Evolutionary conservation across 1,284 basidiomycete species (phyloP).

Genomic region (Pisolithus thermaeus): DNA sequence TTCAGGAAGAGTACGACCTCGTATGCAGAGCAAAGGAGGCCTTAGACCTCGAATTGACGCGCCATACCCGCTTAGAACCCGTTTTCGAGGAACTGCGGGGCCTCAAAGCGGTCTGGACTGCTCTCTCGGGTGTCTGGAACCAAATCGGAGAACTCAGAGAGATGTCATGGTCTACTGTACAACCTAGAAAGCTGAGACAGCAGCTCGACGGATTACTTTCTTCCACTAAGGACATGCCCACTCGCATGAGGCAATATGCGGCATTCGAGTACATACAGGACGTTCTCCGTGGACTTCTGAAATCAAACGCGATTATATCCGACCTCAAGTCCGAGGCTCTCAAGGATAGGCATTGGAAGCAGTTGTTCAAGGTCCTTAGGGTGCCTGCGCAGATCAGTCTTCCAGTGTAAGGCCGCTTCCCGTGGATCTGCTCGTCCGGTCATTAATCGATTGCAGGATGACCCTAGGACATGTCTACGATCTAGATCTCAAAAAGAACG

Average conservation of each 20-base stretch:
- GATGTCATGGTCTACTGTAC: conserved; percentile 86
- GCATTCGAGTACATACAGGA: conserved; percentile 99
- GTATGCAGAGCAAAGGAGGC: conserved; percentile 96
- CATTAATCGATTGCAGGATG: conserved; percentile 45
- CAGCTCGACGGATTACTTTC: conserved; percentile 85
- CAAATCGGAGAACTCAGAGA: conserved; percentile 90
- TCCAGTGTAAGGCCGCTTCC: conserved; percentile 48
- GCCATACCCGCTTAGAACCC: conserved; percentile 88
- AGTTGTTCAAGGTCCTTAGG: conserved; percentile 89
- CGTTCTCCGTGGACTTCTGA: conserved; percentile 77
- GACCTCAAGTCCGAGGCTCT: conserved; percentile 97
- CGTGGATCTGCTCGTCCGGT: neutral
- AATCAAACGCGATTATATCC: conserved; percentile 83
- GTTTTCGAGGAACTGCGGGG: conserved; percentile 94
- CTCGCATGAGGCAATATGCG: conserved; percentile 97
- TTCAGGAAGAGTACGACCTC: conserved; percentile 91
- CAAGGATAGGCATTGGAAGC: conserved; percentile 98
- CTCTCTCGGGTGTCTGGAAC: conserved; percentile 94
- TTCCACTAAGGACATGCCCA: conserved; percentile 98
- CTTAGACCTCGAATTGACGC: conserved; percentile 85
- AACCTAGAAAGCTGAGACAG: conserved; percentile 92
- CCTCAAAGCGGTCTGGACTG: conserved; percentile 98
- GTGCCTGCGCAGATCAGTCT: conserved; percentile 61
- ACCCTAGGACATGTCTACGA: conserved; percentile 97
- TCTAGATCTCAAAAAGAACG: conserved; percentile 92